Conservation (phyloP, 2,329 filamentous ascomycete genomes). For the Exophiala dermatitidis region DNA sequence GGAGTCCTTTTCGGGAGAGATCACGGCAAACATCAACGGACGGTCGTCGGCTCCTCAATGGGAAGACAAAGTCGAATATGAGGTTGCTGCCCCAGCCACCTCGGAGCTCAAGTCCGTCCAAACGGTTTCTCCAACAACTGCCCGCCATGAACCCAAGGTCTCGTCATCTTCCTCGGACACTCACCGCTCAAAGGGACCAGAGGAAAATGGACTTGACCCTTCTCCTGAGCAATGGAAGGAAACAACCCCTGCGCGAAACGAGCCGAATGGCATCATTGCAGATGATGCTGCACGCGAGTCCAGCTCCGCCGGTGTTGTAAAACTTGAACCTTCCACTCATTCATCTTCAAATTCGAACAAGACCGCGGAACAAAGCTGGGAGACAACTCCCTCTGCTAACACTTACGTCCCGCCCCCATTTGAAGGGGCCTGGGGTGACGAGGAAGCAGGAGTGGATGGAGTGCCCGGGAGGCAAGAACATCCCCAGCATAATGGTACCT, state of each 20-base stretch:
- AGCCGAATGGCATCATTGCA: constrained; percentile 4
- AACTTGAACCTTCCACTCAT: constrained; percentile 13
- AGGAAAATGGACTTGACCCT: not conserved
- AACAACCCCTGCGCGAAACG: not conserved
- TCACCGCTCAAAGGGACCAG: not conserved
- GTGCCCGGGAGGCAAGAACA: not conserved
- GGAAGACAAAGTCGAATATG: not conserved
- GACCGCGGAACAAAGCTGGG: constrained; percentile 16
- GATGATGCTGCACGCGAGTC: not conserved
- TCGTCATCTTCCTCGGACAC: not conserved
- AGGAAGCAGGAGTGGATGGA: not conserved
- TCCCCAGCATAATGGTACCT: not conserved
- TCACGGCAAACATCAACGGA: not conserved
- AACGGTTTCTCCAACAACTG: not conserved
- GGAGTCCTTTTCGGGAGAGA: not conserved
- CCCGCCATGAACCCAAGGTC: not conserved
- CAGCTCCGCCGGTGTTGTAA: constrained; percentile 10
- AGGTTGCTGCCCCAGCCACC: not conserved
- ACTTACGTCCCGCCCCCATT: constrained; percentile 13
- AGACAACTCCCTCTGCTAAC: constrained; percentile 7
- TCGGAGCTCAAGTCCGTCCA: not conserved
- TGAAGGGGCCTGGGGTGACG: constrained; percentile 13
- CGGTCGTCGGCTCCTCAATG: not conserved
- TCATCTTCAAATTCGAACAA: constrained; percentile 16
- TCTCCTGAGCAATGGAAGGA: not conserved